These are phyloP conservation scores for Conringia planisiliqua DNA, from an alignment of 345 rosid species.

Conservation along the genomic window DNA sequence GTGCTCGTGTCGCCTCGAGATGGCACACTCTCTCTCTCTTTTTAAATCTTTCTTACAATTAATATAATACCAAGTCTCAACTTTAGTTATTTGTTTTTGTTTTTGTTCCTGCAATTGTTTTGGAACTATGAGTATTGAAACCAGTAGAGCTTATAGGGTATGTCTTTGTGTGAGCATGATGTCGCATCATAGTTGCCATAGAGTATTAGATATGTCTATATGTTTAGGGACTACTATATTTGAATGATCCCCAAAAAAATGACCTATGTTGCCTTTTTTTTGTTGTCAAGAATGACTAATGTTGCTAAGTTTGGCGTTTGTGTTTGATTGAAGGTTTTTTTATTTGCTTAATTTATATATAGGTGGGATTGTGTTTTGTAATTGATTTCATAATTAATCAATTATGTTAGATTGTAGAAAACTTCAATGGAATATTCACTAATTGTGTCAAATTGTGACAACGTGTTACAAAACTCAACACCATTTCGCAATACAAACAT, in stretches of 20 bases:
- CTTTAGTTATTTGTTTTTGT: background rate
- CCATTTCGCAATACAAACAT: no score
- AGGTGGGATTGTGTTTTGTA: background rate
- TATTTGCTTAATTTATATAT: background rate
- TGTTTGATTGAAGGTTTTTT: background rate
- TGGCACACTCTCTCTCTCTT: background rate
- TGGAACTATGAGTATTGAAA: background rate
- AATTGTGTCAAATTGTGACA: no score
- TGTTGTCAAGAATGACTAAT: background rate
- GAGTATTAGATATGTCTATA: background rate
- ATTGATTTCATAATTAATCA: background rate
- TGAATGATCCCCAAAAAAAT: constrained; percentile 28
- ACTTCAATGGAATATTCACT: no score
- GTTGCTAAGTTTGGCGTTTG: background rate
- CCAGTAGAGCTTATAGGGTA: constrained; percentile 10
- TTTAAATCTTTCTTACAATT: background rate
- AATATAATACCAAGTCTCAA: background rate
- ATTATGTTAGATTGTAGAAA: no score
- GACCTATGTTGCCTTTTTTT: background rate
- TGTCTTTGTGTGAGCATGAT: constrained; percentile 31
- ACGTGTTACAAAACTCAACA: no score
- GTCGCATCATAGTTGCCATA: constrained; percentile 20
- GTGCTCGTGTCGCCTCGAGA: constrained; percentile 95
- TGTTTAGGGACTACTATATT: background rate
- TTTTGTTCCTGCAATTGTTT: constrained; percentile 16